Conservation (phyloP, 495 filamentous ascomycete genomes). For the Trichoderma gamsii region DNA sequence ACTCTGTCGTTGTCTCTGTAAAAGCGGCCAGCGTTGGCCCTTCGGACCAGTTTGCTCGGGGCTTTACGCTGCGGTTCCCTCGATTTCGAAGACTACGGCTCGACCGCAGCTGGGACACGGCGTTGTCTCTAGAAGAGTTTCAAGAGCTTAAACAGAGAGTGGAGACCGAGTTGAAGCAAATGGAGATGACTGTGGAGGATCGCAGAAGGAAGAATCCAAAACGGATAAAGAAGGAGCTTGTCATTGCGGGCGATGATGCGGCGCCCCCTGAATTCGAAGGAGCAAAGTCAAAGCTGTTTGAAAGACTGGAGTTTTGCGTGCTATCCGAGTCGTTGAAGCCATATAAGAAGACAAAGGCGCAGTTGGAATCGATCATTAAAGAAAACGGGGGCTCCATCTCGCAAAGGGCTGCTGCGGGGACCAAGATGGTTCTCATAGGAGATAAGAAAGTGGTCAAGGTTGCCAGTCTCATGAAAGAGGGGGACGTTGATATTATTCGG, state of each 20-base stretch:
- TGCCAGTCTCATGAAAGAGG: constrained; percentile 67
- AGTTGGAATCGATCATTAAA: constrained; percentile 84
- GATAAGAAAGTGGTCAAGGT: constrained; percentile 85
- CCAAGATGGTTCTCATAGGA: constrained; percentile 63
- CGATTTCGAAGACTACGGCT: constrained; percentile 76
- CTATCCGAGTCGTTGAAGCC: constrained; percentile 38
- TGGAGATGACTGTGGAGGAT: constrained; percentile 77
- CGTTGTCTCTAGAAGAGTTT: constrained; percentile 73
- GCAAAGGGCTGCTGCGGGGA: constrained; percentile 59
- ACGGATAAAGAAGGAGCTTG: constrained; percentile 58
- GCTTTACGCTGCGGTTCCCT: constrained; percentile 81
- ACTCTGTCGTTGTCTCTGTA: constrained; percentile 79
- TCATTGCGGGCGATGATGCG: constrained; percentile 61
- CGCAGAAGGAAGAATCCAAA: constrained; percentile 58
- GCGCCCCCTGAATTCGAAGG: constrained; percentile 47
- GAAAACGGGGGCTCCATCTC: constrained; percentile 77
- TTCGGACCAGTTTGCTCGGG: constrained; percentile 71
- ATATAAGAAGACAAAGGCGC: constrained; percentile 64
- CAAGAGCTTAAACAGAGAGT: constrained; percentile 61
- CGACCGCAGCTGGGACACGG: constrained; percentile 78
- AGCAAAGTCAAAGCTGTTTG: constrained; percentile 50
- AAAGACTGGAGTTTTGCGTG: constrained; percentile 71
- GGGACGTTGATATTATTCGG: constrained; percentile 62
- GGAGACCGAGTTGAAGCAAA: constrained; percentile 61
- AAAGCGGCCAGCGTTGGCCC: constrained; percentile 78